phyloP scores from a whole-genome alignment of 2,329 filamentous ascomycete genomes.

The Bertia moriformis region DNA sequence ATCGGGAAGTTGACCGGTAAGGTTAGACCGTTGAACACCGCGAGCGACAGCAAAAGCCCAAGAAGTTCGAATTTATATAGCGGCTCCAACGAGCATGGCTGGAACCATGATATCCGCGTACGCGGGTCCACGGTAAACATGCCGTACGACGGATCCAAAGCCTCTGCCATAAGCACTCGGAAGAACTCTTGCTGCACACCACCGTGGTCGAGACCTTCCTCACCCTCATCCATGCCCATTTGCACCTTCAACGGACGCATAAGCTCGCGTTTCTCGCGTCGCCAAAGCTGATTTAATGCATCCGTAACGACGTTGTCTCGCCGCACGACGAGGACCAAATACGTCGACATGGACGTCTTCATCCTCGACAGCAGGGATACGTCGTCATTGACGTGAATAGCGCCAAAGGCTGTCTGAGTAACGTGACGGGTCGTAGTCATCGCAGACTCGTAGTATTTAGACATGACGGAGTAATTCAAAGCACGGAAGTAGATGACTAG shows the following conservation, averaged over 20 bases:
- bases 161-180: slow-evolving; percentile 45
- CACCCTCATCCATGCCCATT: slow-evolving; percentile 48
- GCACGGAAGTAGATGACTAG: slow-evolving; percentile 51
- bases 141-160: slow-evolving; percentile 42
- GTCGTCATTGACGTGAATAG: slow-evolving; percentile 14
- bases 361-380: slow-evolving; percentile 26
- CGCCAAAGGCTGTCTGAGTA: slow-evolving; percentile 7
- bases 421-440: slow-evolving; percentile 5
- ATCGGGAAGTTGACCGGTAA: slow-evolving; percentile 53
- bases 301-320: slow-evolving; percentile 37
- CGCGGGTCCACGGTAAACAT: slow-evolving; percentile 44
- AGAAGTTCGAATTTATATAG: slow-evolving; percentile 56
- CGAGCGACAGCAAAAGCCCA: slow-evolving; percentile 50
- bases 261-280: slow-evolving; percentile 46
- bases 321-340: slow-evolving; percentile 34
- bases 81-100: slow-evolving; percentile 50
- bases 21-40: slow-evolving; percentile 58
- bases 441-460: slow-evolving; percentile 37
- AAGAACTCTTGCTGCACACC: slow-evolving; percentile 66
- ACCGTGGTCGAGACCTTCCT: slow-evolving; percentile 57
- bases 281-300: slow-evolving; percentile 52
- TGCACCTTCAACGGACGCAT: slow-evolving; percentile 53
- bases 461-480: slow-evolving; percentile 52
- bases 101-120: slow-evolving; percentile 51
- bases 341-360: slow-evolving; percentile 32